Base-by-base conservation (phyloP, 257 asterid species). In the Pogostemon cablin region DNA sequence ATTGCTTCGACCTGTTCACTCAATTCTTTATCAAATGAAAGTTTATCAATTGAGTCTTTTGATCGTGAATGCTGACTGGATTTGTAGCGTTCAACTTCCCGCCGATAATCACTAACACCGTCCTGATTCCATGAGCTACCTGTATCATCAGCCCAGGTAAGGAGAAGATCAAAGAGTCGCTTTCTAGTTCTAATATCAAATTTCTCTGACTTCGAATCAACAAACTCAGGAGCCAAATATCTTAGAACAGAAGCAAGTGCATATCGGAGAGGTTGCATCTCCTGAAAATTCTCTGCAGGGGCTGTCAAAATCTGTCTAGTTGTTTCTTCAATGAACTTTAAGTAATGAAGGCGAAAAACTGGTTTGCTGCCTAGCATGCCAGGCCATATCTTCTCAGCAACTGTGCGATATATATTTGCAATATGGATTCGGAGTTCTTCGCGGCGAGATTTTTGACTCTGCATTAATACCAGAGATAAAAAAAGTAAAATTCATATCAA, bases 71-170 rank as follows among this genome's bases (percentile, higher is more conserved):
- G 99, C 80, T 95, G 99, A 69, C 89, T 82, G 55, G 95, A 77
- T 85, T 95, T 95, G 85, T 95, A 95, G n/a, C 98, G 96, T 70
- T 95, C 99, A 71, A 95, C 98, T 84, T 95, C 99, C 72, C 97
- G 98, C 50, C 99, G 90, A 77, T 95, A 95, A 80, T 95, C 99
- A 75, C 84, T 81, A 54, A 81, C 90, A 77, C 97, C 93, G 55
- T 95, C 99, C 82, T 95, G 99, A 79, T 78, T 91, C 98, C 98
- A 91, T 54, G 95, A 80, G 69, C 87, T 82, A 67, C 98, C 96
- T 3, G 98, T 79, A 77, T 95, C 99, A 61, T 95, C 99, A 49
- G 90, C 88, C 97, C 99, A 95, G 73, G 92, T 75, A 61, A 95
- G 86, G 78, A 95, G 95, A 79, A 88, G 96, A 79, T 95, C 99